Evolutionary conservation across 1,139 yeast genomes (phyloP).

Genomic region (Saccharomyces pastorianus): DNA sequence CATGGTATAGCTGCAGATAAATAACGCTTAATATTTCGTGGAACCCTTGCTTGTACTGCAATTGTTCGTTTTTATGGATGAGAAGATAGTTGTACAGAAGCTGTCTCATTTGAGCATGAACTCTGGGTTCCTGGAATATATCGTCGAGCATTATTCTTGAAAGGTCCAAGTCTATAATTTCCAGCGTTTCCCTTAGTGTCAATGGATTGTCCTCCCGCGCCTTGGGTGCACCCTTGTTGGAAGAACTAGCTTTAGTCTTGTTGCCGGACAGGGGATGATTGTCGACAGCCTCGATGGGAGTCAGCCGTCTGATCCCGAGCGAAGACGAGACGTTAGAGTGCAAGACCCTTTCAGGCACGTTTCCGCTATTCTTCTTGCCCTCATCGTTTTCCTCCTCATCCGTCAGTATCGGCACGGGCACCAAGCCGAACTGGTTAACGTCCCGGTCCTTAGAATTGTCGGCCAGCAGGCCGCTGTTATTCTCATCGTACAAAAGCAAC

Average conservation of each 20-base stretch:
- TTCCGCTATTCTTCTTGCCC: not conserved
- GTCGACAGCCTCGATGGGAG: slow-evolving; percentile 7
- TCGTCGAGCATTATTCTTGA: slow-evolving; percentile 53
- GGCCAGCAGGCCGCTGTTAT: slow-evolving; percentile 6
- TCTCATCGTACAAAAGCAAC: slow-evolving; percentile 16
- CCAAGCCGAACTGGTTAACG: not conserved
- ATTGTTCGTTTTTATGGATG: not conserved
- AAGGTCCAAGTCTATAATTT: slow-evolving; percentile 54
- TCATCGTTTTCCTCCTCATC: slow-evolving; percentile 6
- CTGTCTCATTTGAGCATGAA: slow-evolving; percentile 42
- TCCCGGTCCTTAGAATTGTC: not conserved
- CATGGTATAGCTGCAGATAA: slow-evolving; percentile 39
- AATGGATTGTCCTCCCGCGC: slow-evolving; percentile 7
- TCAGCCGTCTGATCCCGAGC: slow-evolving; percentile 5
- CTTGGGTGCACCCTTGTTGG: not conserved
- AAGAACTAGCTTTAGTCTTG: not conserved
- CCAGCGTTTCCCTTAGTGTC: slow-evolving; percentile 30
- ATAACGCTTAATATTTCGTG: slow-evolving; percentile 62
- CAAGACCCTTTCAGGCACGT: not conserved
- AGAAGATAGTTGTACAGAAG: slow-evolving; percentile 42
- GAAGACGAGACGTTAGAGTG: not conserved
- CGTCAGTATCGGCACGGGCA: slow-evolving; percentile 9
- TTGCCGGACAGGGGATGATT: slow-evolving; percentile 11
- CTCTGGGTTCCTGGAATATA: slow-evolving; percentile 35
- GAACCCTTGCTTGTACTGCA: slow-evolving; percentile 58